Base-by-base conservation (phyloP, 495 filamentous ascomycete genomes). In the Talaromyces stipitatus region DNA sequence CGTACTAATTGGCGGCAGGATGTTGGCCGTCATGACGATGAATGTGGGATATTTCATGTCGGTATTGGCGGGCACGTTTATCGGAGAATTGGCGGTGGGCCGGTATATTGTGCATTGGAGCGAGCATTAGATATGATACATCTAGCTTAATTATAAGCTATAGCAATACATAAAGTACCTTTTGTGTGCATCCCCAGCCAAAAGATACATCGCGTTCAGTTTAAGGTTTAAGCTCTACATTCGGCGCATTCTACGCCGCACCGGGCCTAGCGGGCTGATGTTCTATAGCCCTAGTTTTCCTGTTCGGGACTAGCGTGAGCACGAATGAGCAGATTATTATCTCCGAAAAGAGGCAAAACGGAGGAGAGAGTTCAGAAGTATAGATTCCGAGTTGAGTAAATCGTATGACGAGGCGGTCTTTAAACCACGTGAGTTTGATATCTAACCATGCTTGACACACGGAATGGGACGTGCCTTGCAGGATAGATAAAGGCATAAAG, bases 11-110 rank as follows among this genome's bases (percentile, higher is more conserved):
- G 26, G 9, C 52, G 9, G 16, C 64, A 97, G 92, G 51, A 97
- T 97, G 92, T 76, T 97, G 72, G 92, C 89, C n/a, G 89, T 96
- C 62, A 97, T 97, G 92, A 94, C 91, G 3, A 82, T 92, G 82
- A 97, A 97, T 64, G 82, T 97, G 45, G 92, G 92, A n/a, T 97
- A 96, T 65, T 97, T 96, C 72, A 72, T 92, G 24, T 91, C 92
- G 1, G 81, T 96, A 1, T 81, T 97, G 22, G 88, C 73, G 5
- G 92, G 92, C 5, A 80, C 84, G 2, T 96, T 96, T 66, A 62
- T 94, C 3, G 92, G 92, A 12, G 92, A 92, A 69, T 72, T 97
- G 32, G 79, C 82, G 0, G 77, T 92, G 50, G 92, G 92, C 11
- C 77, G 92, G 59, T 91, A 85, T 50, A 68, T 71, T 58, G 55